Percentiles rank a stretch among this genome's conserved stretches.
phyloP scores from a whole-genome alignment of 768 basidiomycete species.

The Lactarius pseudohatsudake region DNA sequence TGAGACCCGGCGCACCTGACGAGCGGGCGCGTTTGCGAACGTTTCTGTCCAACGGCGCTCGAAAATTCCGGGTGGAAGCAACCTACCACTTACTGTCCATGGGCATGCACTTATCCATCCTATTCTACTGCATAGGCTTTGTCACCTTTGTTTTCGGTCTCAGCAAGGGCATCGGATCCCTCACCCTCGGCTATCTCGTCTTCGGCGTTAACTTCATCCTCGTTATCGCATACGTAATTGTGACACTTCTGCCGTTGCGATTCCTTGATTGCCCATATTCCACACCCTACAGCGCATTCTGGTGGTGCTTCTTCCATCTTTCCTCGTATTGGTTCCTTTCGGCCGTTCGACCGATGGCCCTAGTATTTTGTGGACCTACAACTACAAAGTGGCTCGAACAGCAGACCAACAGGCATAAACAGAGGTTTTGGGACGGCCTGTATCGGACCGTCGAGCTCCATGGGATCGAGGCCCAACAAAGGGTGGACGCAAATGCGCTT shows the following conservation, averaged over 20 bases:
- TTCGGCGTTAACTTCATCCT: no score
- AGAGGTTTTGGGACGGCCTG: conserved; percentile 4
- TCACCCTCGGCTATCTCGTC: neutral
- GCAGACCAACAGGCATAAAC: neutral
- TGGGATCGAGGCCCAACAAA: neutral
- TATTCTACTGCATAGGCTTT: conserved; percentile 16
- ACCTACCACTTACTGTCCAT: neutral
- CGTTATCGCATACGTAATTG: no score
- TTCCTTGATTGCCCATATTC: no score
- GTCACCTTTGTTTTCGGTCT: no score
- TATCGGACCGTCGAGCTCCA: neutral
- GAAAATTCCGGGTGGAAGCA: neutral
- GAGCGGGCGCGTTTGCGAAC: neutral
- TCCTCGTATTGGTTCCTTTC: no score
- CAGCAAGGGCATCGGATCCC: neutral
- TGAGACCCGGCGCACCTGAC: neutral
- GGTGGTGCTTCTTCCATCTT: no score
- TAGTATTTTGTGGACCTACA: no score
- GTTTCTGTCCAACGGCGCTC: neutral
- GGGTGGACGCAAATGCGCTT: neutral
- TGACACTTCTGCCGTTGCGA: no score
- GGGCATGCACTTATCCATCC: neutral
- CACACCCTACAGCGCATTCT: no score
- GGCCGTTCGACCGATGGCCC: neutral
- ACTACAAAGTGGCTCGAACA: neutral